Conservation (phyloP, 352 stramenopile genomes). For the Pythium biforme region DNA sequence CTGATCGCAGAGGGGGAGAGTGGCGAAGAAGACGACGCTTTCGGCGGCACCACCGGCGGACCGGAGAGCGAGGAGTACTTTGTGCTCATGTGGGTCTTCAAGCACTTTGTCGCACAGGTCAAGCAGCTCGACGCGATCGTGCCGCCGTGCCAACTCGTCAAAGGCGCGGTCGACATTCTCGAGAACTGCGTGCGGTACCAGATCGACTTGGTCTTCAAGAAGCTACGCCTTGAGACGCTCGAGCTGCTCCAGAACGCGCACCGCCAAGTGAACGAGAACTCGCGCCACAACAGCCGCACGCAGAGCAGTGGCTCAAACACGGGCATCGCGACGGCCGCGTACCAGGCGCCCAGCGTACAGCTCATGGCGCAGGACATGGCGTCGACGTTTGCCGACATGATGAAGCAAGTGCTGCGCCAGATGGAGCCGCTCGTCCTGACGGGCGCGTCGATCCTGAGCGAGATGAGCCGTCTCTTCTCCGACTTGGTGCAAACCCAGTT, state of each 20-base stretch:
- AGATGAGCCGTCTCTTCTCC: slow-evolving; percentile 75
- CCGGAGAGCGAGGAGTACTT: slow-evolving; percentile 60
- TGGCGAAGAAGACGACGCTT: slow-evolving; percentile 6
- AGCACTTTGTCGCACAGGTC: slow-evolving; percentile 68
- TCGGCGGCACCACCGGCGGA: slow-evolving; percentile 17
- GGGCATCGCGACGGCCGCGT: slow-evolving; percentile 9
- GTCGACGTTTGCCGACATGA: slow-evolving; percentile 60
- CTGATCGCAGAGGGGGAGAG: slow-evolving; percentile 32
- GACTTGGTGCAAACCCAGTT: slow-evolving; percentile 81
- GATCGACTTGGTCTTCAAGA: slow-evolving; percentile 70
- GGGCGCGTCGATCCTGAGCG: slow-evolving; percentile 54
- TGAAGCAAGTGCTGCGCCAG: slow-evolving; percentile 75
- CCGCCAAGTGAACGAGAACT: slow-evolving; percentile 36
- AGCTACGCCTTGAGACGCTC: slow-evolving; percentile 55
- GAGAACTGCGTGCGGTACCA: slow-evolving; percentile 75
- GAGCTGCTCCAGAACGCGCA: slow-evolving; percentile 57
- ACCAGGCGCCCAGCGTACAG: slow-evolving; percentile 43
- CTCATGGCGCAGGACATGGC: slow-evolving; percentile 56
- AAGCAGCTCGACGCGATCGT: slow-evolving; percentile 54
- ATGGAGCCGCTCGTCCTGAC: slow-evolving; percentile 78
- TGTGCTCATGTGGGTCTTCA: slow-evolving; percentile 81
- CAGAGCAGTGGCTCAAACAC: slow-evolving; percentile 14
- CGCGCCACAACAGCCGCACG: slow-evolving; percentile 19
- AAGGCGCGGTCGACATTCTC: slow-evolving; percentile 49
- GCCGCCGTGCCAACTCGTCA: slow-evolving; percentile 50